phyloP scores from a whole-genome alignment of 192 early-diverging fungal genomes.

The Haplosporangium gracile region DNA sequence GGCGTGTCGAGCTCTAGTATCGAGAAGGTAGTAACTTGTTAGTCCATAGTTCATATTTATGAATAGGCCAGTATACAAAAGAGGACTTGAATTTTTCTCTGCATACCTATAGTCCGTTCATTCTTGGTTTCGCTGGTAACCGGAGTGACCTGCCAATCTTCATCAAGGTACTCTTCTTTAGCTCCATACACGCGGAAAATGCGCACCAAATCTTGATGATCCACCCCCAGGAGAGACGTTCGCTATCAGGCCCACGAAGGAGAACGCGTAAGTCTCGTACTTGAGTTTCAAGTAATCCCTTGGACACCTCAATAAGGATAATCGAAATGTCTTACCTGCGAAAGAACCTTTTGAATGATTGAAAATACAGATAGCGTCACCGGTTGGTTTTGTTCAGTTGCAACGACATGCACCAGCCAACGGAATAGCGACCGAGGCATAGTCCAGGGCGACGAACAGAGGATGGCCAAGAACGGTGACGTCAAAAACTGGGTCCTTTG shows the following conservation, averaged over 20 bases:
- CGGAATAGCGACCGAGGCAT: constrained; percentile 46
- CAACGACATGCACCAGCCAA: constrained; percentile 38
- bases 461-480: constrained; percentile 20
- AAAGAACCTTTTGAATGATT: constrained; percentile 19
- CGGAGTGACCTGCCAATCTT: constrained; percentile 30
- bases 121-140: constrained; percentile 13
- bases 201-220: constrained; percentile 27
- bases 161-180: constrained; percentile 20
- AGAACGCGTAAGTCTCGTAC: not conserved
- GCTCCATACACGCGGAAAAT: constrained; percentile 38
- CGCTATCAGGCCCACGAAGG: not conserved
- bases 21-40: not conserved
- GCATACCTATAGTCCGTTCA: constrained; percentile 27
- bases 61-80: not conserved
- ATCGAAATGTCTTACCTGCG: constrained; percentile 12
- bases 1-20: constrained; percentile 20
- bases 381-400: constrained; percentile 19
- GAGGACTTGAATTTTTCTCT: not conserved
- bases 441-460: constrained; percentile 28
- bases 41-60: not conserved
- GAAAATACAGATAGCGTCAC: constrained; percentile 29
- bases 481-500: constrained; percentile 25
- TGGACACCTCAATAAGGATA: not conserved
- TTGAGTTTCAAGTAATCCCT: not conserved
- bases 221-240: constrained; percentile 24